Evolutionary conservation across 306 rosid genomes (phyloP), one percentile per base, ranked within the genome.

Genomic region (Ormosia semicastrata): DNA sequence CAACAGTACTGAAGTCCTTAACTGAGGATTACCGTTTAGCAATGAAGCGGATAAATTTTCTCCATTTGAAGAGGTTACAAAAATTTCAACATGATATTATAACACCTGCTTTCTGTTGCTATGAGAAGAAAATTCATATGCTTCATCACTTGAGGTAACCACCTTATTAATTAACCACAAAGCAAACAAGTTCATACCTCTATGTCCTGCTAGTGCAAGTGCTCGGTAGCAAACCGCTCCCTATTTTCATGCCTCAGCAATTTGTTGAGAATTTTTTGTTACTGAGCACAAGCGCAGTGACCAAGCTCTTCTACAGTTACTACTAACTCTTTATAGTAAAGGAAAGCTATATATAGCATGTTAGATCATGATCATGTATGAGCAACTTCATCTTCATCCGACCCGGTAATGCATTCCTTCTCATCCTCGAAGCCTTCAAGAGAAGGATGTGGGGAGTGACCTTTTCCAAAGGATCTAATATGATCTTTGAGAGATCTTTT

Each of bases 11-110:
- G 13, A 63, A 71, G 76, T 81, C 84, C 80, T 78, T 47, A 33
- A 60, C 69, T 63, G 77, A 57, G 71, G 89, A 81, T 85, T 81
- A 79, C 91, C 85, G 71, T 84, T 80, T 29, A 81, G 91, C 49
- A 88, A 92, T 93, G 99, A 95, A 95, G 99, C 86, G 66, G 89
- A 92, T 50, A 87, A 95, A 89, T 95, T 95, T 93, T 90, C 97
- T 82, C 90, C 93, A 29, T 81, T 24, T 66, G 39, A 73, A 59
- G 78, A 81, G 80, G 64, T 71, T 41, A 85, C 79, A 75, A 72
- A 78, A 81, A 72, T 67, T 69, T 75, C 37, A 67, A 53, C 78
- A 70, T 71, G 63, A 62, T 15, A 49, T 24, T 24, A 24, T 36
- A 47, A 67, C 32, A 77, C 76, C 80, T 64, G 14, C 56, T 15